These are phyloP conservation scores for Akanthomyces lecanii DNA, from an alignment of 2,329 filamentous ascomycete species.

Conservation along the genomic window DNA sequence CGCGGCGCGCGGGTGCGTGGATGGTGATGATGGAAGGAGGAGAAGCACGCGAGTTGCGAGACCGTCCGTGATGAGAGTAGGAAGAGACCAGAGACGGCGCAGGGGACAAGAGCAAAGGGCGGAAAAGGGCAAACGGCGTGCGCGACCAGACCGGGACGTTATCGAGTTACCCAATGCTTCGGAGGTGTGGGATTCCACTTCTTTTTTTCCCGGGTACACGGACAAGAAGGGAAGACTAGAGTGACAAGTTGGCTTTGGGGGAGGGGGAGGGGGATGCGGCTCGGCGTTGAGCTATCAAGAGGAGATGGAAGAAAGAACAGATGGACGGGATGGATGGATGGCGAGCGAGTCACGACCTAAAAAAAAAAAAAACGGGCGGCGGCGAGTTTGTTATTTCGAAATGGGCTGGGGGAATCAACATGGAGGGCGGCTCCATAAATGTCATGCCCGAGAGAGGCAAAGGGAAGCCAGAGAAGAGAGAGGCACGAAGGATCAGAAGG, in stretches of 20 bases:
- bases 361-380: not conserved
- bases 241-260: not conserved
- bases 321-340: not conserved
- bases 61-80: not conserved
- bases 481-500: not conserved
- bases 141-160: not conserved
- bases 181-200: slow-evolving; percentile 13
- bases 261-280: no score
- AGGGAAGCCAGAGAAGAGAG: not conserved
- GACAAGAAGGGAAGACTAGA: not conserved
- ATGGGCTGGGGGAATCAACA: not conserved
- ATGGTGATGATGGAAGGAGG: slow-evolving; percentile 1
- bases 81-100: slow-evolving; percentile 18
- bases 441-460: not conserved
- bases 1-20: not conserved
- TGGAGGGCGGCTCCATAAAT: slow-evolving; percentile 1
- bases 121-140: slow-evolving; percentile 21
- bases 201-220: slow-evolving; percentile 4
- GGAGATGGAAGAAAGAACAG: not conserved
- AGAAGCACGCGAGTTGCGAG: not conserved
- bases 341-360: not conserved
- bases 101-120: slow-evolving; percentile 18
- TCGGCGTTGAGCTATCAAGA: not conserved
- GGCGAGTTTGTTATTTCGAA: not conserved
- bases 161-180: not conserved